phyloP scores from a whole-genome alignment of 257 asterid genomes.

The Coffea canephora region DNA sequence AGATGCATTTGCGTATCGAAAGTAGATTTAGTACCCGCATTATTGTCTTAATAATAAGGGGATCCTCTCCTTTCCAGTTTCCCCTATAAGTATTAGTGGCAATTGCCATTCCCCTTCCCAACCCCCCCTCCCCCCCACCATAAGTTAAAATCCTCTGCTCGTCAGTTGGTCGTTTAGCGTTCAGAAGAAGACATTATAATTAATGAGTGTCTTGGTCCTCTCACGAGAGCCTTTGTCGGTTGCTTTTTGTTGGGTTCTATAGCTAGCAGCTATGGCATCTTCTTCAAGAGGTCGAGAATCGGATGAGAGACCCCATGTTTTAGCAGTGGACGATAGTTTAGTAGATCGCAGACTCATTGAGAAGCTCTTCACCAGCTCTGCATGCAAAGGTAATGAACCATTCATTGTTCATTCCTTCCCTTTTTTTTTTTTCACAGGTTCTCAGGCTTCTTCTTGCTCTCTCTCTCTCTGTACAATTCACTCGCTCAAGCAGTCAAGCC shows the following conservation, averaged over 20 bases:
- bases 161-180: not conserved
- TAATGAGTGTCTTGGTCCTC: not conserved
- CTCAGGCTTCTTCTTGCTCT: too few species aligned
- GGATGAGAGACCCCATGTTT: slow-evolving; percentile 33
- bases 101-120: too few species aligned
- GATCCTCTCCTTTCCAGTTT: not conserved
- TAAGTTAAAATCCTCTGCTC: not conserved
- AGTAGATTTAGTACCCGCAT: too few species aligned
- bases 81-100: not conserved
- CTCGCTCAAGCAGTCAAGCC: too few species aligned
- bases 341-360: slow-evolving; percentile 29
- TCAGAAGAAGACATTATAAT: not conserved
- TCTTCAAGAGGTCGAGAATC: slow-evolving; percentile 12
- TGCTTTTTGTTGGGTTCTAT: not conserved
- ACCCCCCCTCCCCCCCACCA: not conserved
- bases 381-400: slow-evolving; percentile 26
- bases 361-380: slow-evolving; percentile 27
- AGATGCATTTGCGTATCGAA: not conserved
- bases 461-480: too few species aligned
- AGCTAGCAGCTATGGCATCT: slow-evolving; percentile 5
- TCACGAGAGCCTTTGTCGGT: not conserved
- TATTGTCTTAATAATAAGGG: not conserved
- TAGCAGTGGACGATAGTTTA: slow-evolving; percentile 34
- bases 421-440: too few species aligned
- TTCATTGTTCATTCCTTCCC: not conserved